Evolutionary conservation across 495 filamentous ascomycete genomes (phyloP), one percentile per base, ranked within the genome.

Genomic region (Umbilicaria muhlenbergii): DNA sequence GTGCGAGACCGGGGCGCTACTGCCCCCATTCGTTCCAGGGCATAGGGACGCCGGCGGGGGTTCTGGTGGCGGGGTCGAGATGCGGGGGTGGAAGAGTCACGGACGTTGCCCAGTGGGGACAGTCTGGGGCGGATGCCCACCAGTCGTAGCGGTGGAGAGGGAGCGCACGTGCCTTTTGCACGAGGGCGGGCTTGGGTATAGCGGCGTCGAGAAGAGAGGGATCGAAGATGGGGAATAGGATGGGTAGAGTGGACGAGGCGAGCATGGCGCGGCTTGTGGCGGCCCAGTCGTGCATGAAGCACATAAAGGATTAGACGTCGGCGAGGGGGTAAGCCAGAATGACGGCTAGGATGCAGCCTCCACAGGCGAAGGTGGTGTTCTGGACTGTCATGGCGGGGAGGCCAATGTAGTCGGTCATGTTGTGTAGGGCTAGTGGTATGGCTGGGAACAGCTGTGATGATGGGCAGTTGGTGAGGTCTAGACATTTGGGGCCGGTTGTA

Each of bases 241-340:
- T 3, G 1, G 49, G 57, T 6, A 43, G 5, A 3, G 47, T 40
- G 0, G 2, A 38, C 5, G 46, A 40, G 2, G 42, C 41, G 1
- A 50, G 24, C 8, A 56, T 36, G 31, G 51, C 48, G 11, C 43
- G 51, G 40, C 48, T 57, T 14, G 54, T 54, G 7, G 24, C 44
- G 14, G 64, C 59, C 68, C 65, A 72, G 31, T 63, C 56, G 24
- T 70, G 59, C 4, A 63, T 55, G 28, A 76, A 75, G 14, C 58
- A 47, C 11, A 63, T 51, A n/a, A 76, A 43, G 1, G 64, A 37
- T 21, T 63, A 52, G 3, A 68, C 67, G 52, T 76, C 72, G 1
- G 63, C 62, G 5, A 74, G 50, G 13, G 61, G 59, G 49, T 76
- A 71, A 0, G 64, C 57, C 1, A 69, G 41, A 34, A 58, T 63